These are phyloP conservation scores for Fraxinus baroniana DNA, from an alignment of 305 asterid genomes.

Conservation along the genomic window DNA sequence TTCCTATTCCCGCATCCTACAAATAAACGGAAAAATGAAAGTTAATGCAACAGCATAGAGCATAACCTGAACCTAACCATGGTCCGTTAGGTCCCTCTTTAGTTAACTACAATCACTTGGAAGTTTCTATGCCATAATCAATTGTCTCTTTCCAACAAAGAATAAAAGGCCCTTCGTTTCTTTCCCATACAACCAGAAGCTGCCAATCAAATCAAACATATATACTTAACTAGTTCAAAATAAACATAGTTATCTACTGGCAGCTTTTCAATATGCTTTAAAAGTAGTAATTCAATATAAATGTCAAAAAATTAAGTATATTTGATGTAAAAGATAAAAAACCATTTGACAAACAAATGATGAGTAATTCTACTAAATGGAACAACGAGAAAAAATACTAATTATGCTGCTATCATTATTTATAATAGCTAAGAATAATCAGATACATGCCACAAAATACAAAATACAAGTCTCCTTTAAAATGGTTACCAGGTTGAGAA, in stretches of 20 bases:
- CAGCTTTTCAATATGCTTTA: neutral
- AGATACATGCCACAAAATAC: slow-evolving; percentile 3
- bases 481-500: slow-evolving; percentile 25
- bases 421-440: slow-evolving; percentile 4
- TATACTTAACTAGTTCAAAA: neutral
- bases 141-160: neutral
- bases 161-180: neutral
- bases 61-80: neutral
- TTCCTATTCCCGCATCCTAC: slow-evolving; percentile 98
- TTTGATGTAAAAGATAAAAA: neutral
- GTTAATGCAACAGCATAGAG: slow-evolving; percentile 18
- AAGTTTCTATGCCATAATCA: neutral
- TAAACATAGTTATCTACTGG: slow-evolving; percentile 6
- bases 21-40: slow-evolving; percentile 32
- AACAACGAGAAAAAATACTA: neutral
- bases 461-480: slow-evolving; percentile 18
- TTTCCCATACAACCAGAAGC: slow-evolving; percentile 19
- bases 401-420: slow-evolving; percentile 4
- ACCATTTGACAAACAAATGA: neutral
- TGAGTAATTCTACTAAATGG: slow-evolving; percentile 5
- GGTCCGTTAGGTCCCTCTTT: neutral
- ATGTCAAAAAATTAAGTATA: slow-evolving; percentile 4
- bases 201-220: slow-evolving; percentile 7
- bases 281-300: slow-evolving; percentile 6
- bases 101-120: neutral